Conservation (phyloP, 139 green algal species). For the Chlamydomonas sphaeroides region DNA sequence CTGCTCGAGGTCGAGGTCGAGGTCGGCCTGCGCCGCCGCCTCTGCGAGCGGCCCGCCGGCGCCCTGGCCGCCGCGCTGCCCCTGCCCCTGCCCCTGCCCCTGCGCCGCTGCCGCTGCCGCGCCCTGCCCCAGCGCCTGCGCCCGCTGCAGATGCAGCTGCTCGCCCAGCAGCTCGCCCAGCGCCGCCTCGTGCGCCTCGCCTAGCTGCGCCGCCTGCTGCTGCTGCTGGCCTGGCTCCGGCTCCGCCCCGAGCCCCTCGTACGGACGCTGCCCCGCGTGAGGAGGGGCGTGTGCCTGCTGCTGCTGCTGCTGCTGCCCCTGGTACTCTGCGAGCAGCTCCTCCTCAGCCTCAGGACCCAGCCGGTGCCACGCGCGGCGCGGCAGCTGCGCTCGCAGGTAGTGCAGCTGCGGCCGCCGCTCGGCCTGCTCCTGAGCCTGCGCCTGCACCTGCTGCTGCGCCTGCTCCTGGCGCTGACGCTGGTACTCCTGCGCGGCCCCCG, state of each 20-base stretch:
- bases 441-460: background rate
- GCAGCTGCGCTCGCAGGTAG: too few relatives aligned
- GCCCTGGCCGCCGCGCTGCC: background rate
- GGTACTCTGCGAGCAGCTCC: background rate
- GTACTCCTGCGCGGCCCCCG: background rate
- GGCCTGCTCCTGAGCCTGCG: background rate
- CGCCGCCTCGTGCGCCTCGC: too few relatives aligned
- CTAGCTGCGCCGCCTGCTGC: too few relatives aligned
- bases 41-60: too few relatives aligned
- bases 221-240: too few relatives aligned
- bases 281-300: too few relatives aligned
- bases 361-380: background rate
- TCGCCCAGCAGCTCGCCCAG: background rate
- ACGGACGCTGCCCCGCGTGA: background rate
- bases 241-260: background rate
- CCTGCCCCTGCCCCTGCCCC: background rate
- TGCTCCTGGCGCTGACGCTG: background rate
- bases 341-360: background rate
- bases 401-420: background rate
- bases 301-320: background rate
- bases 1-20: too few relatives aligned
- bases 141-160: background rate
- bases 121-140: too few relatives aligned
- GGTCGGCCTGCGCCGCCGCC: too few relatives aligned
- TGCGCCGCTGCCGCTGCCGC: background rate